Evolutionary conservation across 495 filamentous ascomycete genomes (phyloP), one percentile per base, ranked within the genome.

Genomic region (Hapsidospora chrysogenum): DNA sequence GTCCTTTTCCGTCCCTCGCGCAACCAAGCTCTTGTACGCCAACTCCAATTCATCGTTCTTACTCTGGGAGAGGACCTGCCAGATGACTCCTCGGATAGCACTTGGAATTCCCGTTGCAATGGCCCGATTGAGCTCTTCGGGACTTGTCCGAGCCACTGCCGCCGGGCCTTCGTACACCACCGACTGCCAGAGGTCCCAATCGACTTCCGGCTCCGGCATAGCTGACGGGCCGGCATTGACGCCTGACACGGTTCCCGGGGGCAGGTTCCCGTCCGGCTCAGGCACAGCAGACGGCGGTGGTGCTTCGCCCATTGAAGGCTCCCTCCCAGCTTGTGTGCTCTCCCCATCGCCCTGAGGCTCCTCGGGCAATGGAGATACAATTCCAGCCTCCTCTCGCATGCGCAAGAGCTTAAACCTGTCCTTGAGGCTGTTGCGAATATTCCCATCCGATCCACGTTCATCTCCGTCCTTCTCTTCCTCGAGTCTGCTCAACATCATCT

Each of bases 161-260:
- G 78, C 74, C 9, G 85, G 80, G 2, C 92, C 89, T 60, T 92
- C 78, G 43, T 94, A 85, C 20, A 99, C 89, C 1, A 99, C 79
- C 13, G 79, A 63, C 54, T 99, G 86, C 89, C 89, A 99, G 14
- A 99, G 57, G 54, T 96, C 92, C 89, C 89, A 99, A 49, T 99
- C 84, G 10, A 99, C 84, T 6, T 68, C 61, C 4, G 67, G 63
- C 41, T 85, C 80, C 2, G 55, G 59, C 46, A 66, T 61, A 11
- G 72, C 65, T 8, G 83, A 78, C 5, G 75, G 78, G 1, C 78
- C 77, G 3, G 76, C 70, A 13, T 71, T 71, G 26, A 82, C 64
- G 3, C 85, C 85, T 13, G 82, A 73, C 14, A 76, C 84, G 6
- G 82, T 92, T 2, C 85, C 85, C 0, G 85, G 85, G 3, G 84